Evolutionary conservation across 768 basidiomycete species (phyloP), one percentile per base, ranked within the genome.

Genomic region (Suillus spraguei): DNA sequence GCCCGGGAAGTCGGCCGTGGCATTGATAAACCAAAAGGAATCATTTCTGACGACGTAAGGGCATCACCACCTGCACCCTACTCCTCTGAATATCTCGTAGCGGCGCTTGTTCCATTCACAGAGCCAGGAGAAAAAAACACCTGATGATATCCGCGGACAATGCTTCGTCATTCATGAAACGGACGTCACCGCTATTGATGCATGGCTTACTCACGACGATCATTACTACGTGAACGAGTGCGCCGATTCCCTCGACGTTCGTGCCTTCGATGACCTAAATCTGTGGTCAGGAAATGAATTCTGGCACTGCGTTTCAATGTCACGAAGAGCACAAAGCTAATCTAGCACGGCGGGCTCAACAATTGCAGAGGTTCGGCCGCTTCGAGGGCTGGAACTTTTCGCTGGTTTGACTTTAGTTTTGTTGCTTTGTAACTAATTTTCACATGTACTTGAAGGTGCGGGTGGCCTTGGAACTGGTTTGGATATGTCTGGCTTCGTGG

Each of bases 391-490:
- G 62, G 91, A 92, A 69, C 75, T 92, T 6, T 92, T 91, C 67
- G 81, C 84, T 71, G 91, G 89, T 89, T 69, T 60, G 76, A 66
- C 36, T 60, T 64, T 32, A 28, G 20, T 50, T 35, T 16, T 41
- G 32, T 17, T 61, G 24, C 16, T 22, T 38, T 41, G 53, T 22
- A 22, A 32, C 38, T 53, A 17, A 32, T 49, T 47, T 32, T 55
- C 9, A 69, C 49, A 2, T 38, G 36, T 36, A 9, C 56, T 60
- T 52, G 17, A 63, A 91, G 90, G 90, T 71, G 91, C 89, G 42
- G 91, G 91, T 59, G 91, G 91, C 3, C 80, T 93, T 7, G 87
- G 89, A 4, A 82, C 85, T 41, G 91, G 91, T 1, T 76, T 92
- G 63, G 80, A 85, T 55, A 69, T 86, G 66, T 86, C 88, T 7